Evolutionary conservation across 2,329 filamentous ascomycete genomes (phyloP), one percentile per base, ranked within the genome.

Genomic region (Bipolaris zeicola): DNA sequence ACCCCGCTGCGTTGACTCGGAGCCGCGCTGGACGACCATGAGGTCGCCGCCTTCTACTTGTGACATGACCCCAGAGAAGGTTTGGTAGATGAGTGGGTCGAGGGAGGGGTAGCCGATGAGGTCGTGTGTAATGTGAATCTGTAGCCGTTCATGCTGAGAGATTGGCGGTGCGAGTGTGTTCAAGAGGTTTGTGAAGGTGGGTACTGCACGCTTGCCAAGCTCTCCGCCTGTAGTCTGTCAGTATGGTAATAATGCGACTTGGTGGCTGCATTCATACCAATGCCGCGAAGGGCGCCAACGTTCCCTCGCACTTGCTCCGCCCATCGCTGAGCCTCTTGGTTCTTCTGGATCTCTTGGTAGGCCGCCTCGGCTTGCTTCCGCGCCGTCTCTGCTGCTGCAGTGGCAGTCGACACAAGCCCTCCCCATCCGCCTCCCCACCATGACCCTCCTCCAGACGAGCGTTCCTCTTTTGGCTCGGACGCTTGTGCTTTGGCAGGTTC

Each of bases 121-220:
- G 76, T 98, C 95, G 80, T 99, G 95, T 7, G 94, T 96, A 62
- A 95, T 96, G 80, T 99, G 95, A 69, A 99, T 98, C 69, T 96
- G 90, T 6, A 99, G 89, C 47, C 94, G 91, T 79, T 99, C 95
- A 78, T 99, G 95, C 7, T 94, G 95, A 52, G 92, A 93, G 71
- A 99, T 99, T 10, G 95, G 95, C 43, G 95, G 95, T 0, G 95
- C 95, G 63, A 99, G 88, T 24, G 93, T 97, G 76, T 98, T 91
- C 60, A 99, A 86, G 69, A 99, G 89, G 71, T 92, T 92, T 73
- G 93, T 94, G 74, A 99, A 96, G 43, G 95, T 97, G 28, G 95
- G 95, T 31, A 99, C 82, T 55, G 95, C 95, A 67, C 92, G 89
- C 67, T 76, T 76, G 50, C 71, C 69, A 5, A 78, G 67, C 57